Evolutionary conservation across 495 filamentous ascomycete genomes (phyloP), one percentile per base, ranked within the genome.

Genomic region (Lepidopterella palustris): DNA sequence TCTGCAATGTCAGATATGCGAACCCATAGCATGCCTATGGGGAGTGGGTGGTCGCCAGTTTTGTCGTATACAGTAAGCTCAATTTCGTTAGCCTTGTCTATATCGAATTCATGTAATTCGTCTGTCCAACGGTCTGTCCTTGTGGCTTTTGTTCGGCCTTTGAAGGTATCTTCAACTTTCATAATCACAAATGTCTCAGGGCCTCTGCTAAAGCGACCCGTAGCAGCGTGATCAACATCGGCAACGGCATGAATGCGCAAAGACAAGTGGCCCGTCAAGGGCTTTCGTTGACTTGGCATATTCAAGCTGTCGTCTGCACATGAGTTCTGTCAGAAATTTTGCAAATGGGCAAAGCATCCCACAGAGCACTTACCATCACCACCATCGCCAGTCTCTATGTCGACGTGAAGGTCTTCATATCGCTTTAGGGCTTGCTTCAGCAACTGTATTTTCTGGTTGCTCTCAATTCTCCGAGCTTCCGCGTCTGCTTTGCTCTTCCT

Each of bases 11-110:
- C 93, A 35, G 95, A 92, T 68, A 99, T 92, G 42, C 93, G 81
- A 60, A 99, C 81, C 93, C 93, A 99, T 5, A 97, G 79, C 81
- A 99, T 85, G 56, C 87, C 93, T 63, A 99, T 95, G 35, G 93
- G 93, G 47, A 95, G 81, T 1, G 92, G 87, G 64, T 95, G 87
- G 58, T 95, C 90, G 62, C 87, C 85, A 24, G 84, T 81, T 74
- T 96, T 96, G 69, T 99, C 93, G 72, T 97, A 99, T 28, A 97
- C 92, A 0, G 90, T 97, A 45, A 99, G 80, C 70, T 99, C 93
- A 54, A 99, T 87, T 74, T 99, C 93, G 71, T 99, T 97, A 52
- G 95, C 93, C 76, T 97, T 97, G 66, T 99, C 95, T 45, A 97
- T 91, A 60, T 91, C 87, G 57, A 97, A 84, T 48, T 83, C 89